Evolutionary conservation across 352 stramenopile species (phyloP), one percentile per base, ranked within the genome.

Genomic region (Globisporangium megalacanthum): DNA sequence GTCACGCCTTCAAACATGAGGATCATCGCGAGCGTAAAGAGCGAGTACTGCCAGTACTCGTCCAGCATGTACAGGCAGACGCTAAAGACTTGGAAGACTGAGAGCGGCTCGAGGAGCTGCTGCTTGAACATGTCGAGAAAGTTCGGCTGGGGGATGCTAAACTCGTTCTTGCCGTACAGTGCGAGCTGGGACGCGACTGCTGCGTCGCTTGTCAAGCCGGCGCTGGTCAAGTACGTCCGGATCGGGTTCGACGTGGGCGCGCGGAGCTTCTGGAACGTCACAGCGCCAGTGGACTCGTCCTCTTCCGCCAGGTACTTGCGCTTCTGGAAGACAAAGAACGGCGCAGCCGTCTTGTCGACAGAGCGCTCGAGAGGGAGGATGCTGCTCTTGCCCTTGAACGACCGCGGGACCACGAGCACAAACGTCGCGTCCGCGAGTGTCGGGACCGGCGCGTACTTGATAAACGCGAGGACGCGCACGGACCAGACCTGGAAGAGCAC

Each of bases 41-140:
- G 75, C 33, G 94, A 97, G 78, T 99, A 99, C 73, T 99, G 96
- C 96, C 97, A 99, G 80, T 99, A 99, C 71, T 99, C 97, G 75
- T 99, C 97, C 14, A 99, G 78, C 76, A 93, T 98, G 89, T 98
- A 99, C 22, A 99, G 74, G 25, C 95, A 80, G 17, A 99, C 95
- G 66, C 96, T 99, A 51, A 99, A 97, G 52, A 99, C 80, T 84
- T 99, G 97, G 72, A 99, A 99, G 1, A 99, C 82, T 56, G 98
- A 99, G 45, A 99, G 94, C 17, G 97, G 97, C 63, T 98, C 96
- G 11, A 99, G 71, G 19, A 98, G 65, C 75, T 99, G 97, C 74
- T 99, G 92, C 63, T 93, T 88, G 59, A 99, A 97, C 69, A 99
- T 89, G 59, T 96, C 89, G 25, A 97, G 45, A 61, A 98, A 98